Base-by-base conservation (phyloP, 73 alveolate genomes). In the Effrenium voratum region DNA sequence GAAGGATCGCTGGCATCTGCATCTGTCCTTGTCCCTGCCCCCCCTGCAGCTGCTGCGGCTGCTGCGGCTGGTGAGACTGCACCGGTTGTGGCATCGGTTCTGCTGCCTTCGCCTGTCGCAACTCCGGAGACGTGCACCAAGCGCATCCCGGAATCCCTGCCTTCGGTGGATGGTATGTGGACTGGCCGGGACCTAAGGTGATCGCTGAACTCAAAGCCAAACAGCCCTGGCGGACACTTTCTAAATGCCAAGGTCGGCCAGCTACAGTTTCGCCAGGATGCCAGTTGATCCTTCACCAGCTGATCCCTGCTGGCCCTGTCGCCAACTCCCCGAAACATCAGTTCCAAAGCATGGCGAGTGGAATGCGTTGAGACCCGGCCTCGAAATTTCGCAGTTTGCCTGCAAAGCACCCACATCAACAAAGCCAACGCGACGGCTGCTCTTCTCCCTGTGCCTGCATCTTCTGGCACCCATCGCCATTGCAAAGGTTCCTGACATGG, bases 391-490 rank as follows among this genome's bases (percentile, higher is more conserved):
- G 83, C 10, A 72, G 38, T 36, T 8, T 15, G 5, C 43, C 5
- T 24, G 40, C 40, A 63, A n/a, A 24, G 77, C 8, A 15, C 43
- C 77, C 8, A 63, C 36, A 5, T 36, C 40, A 77, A 19, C 87
- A 40, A 0, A 34, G 2, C n/a, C 82, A 0, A 34, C 77, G 47
- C 47, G 30, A 6, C 86, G 38, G n/a, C n/a, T n/a, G n/a, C n/a
- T n/a, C 84, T 73, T 40, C 24, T 34, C 81, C 28, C 49, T 32
- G 44, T 2, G 95, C 97, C 97, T 90, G 97, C 97, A 47, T 90
- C 87, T 47, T 90, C 44, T 19, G 88, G 88, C 30, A 68, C 87
- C 97, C 97, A 90, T 46, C 97, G 59, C 97, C 97, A 90, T 47
- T 90, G 97, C 38, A 90, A 28, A 28, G 97, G 97, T 55, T 90